Evolutionary conservation across 2,329 filamentous ascomycete species (phyloP).

Genomic region (Apiospora rasikravindrae): DNA sequence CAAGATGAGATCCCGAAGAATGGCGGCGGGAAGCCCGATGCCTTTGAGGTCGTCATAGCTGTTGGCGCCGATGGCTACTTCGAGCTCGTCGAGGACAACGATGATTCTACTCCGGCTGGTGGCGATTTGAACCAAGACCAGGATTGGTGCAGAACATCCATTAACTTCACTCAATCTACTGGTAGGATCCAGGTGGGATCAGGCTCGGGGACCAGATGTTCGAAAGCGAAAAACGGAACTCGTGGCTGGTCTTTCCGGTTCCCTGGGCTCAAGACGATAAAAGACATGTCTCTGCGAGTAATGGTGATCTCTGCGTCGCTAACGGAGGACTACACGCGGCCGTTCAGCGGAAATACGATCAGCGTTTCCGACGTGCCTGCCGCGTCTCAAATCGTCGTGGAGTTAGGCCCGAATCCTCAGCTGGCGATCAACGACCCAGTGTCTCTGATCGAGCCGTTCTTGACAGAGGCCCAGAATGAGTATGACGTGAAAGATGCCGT

Average conservation of each 20-base stretch:
- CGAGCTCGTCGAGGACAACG: conserved; percentile 53
- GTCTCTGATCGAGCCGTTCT: conserved; percentile 14
- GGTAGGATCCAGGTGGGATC: background rate
- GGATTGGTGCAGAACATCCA: conserved; percentile 3
- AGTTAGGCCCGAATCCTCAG: conserved; percentile 18
- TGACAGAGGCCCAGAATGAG: conserved; percentile 15
- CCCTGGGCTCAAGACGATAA: background rate
- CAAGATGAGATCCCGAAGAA: conserved; percentile 46
- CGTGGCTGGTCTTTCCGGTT: conserved; percentile 17
- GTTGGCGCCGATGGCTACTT: conserved; percentile 54
- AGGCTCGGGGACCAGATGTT: background rate
- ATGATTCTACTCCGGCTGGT: background rate
- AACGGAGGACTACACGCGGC: conserved; percentile 6
- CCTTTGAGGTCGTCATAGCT: conserved; percentile 54
- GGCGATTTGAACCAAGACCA: background rate
- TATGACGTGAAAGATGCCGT: conserved; percentile 18
- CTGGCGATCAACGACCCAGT: conserved; percentile 5
- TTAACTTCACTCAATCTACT: conserved; percentile 14
- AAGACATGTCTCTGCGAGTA: background rate
- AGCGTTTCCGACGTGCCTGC: conserved; percentile 8
- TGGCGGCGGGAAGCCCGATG: conserved; percentile 51
- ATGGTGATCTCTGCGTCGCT: conserved; percentile 1
- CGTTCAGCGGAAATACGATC: background rate
- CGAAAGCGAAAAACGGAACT: background rate
- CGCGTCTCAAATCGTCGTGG: background rate